Evolutionary conservation across 108 stramenopile genomes (phyloP).

Genomic region (Seminavis robusta): DNA sequence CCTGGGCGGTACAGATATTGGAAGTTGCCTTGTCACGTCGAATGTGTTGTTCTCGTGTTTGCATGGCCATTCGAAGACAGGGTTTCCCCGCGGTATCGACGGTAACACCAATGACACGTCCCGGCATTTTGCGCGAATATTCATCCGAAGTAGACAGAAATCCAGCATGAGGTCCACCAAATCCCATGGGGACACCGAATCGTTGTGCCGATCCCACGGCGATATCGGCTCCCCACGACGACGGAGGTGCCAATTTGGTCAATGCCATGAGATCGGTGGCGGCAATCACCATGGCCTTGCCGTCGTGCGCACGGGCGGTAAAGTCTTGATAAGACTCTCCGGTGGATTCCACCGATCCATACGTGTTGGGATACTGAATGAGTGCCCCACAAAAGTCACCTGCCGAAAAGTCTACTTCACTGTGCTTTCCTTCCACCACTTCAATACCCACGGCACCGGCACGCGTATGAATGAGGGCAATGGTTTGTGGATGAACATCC

Average conservation of each 20-base stretch:
- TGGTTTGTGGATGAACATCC: conserved; percentile 97
- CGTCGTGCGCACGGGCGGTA: conserved; percentile 71
- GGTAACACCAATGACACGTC: conserved; percentile 95
- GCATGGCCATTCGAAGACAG: conserved; percentile 99
- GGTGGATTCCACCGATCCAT: conserved; percentile 79
- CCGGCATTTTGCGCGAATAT: conserved; percentile 97
- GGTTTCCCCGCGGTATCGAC: conserved; percentile 91
- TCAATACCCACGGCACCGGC: conserved; percentile 88
- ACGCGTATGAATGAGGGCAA: conserved; percentile 92
- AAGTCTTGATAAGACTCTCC: conserved; percentile 84
- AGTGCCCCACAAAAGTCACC: conserved; percentile 93
- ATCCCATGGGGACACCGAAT: conserved; percentile 99
- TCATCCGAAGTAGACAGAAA: conserved; percentile 91
- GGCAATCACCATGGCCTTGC: conserved; percentile 87
- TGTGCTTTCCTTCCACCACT: conserved; percentile 85
- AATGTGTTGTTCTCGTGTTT: conserved; percentile 98
- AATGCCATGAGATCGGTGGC: conserved; percentile 96
- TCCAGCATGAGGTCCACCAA: conserved; percentile 99
- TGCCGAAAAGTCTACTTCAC: conserved; percentile 59
- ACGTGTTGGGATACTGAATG: conserved; percentile 98
- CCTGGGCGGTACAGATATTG: conserved; percentile 99
- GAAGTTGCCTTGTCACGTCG: conserved; percentile 99
- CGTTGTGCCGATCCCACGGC: conserved; percentile 98
- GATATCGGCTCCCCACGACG: conserved; percentile 96
- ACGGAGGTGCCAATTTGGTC: conserved; percentile 85